Percentiles rank a stretch among this genome's conserved stretches.
Conservation (phyloP, 2,329 filamentous ascomycete genomes). For the Helotiales sp. region DNA sequence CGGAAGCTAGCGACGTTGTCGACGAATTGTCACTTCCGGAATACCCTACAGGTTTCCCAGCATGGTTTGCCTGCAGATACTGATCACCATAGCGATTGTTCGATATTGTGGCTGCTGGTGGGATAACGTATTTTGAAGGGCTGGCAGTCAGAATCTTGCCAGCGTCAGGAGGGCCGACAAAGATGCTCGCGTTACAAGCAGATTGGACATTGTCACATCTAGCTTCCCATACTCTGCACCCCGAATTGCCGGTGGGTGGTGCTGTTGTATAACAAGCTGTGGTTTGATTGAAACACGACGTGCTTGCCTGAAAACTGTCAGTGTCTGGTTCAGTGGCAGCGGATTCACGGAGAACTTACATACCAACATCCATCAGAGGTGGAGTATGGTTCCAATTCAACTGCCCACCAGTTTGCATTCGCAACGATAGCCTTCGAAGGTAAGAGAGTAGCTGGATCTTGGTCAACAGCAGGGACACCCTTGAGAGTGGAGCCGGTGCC, state of each 20-base stretch:
- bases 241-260: constrained; percentile 57
- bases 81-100: too few relatives aligned
- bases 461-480: constrained; percentile 7
- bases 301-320: constrained; percentile 38
- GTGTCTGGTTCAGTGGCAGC: neutral
- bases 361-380: constrained; percentile 60
- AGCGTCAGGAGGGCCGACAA: constrained; percentile 48
- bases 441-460: constrained; percentile 49
- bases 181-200: constrained; percentile 44
- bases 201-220: constrained; percentile 56
- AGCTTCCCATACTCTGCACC: constrained; percentile 61
- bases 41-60: too few relatives aligned
- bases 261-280: constrained; percentile 58
- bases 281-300: constrained; percentile 59
- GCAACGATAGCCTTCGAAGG: constrained; percentile 59
- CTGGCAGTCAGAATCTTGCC: constrained; percentile 38
- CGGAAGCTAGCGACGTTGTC: too few relatives aligned
- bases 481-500: neutral
- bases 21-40: too few relatives aligned
- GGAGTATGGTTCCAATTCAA: constrained; percentile 57
- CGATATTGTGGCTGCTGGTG: neutral
- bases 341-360: constrained; percentile 30
- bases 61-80: too few relatives aligned
- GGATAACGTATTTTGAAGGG: neutral
- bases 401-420: constrained; percentile 73